These are phyloP conservation scores for Aureobasidium melanogenum DNA, from an alignment of 2,329 filamentous ascomycete genomes.

Conservation along the genomic window DNA sequence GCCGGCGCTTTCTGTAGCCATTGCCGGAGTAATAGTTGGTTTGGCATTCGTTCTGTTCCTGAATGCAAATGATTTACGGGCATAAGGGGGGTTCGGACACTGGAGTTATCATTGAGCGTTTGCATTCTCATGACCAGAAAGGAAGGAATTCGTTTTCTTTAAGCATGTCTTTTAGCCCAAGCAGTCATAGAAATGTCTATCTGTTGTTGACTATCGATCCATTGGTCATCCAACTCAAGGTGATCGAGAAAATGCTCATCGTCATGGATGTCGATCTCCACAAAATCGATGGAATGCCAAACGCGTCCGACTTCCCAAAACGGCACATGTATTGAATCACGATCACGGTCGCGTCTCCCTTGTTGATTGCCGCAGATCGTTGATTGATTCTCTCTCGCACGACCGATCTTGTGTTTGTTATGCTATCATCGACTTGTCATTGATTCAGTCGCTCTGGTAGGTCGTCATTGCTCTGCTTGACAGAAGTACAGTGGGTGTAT, in stretches of 20 bases:
- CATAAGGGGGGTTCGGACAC: background rate
- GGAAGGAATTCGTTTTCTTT: background rate
- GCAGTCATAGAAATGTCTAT: conserved; percentile 3
- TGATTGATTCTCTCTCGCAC: background rate
- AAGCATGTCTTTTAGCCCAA: background rate
- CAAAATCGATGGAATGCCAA: background rate
- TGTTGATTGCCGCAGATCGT: background rate
- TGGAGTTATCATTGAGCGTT: background rate
- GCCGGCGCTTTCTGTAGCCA: background rate
- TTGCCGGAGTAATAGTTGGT: background rate
- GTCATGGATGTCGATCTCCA: background rate
- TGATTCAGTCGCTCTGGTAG: background rate
- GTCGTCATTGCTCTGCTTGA: background rate
- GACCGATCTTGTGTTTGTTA: background rate
- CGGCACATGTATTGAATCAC: background rate
- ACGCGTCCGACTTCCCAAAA: background rate
- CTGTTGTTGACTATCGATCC: background rate
- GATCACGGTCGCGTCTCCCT: background rate
- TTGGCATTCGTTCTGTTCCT: background rate
- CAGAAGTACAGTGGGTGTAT: background rate
- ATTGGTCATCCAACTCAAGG: background rate
- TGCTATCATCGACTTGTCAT: background rate
- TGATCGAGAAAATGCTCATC: background rate
- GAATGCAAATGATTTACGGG: background rate
- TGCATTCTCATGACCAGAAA: background rate